Evolutionary conservation across 371 early-diverging fungal species (phyloP).

Genomic region (Parasitella parasitica): DNA sequence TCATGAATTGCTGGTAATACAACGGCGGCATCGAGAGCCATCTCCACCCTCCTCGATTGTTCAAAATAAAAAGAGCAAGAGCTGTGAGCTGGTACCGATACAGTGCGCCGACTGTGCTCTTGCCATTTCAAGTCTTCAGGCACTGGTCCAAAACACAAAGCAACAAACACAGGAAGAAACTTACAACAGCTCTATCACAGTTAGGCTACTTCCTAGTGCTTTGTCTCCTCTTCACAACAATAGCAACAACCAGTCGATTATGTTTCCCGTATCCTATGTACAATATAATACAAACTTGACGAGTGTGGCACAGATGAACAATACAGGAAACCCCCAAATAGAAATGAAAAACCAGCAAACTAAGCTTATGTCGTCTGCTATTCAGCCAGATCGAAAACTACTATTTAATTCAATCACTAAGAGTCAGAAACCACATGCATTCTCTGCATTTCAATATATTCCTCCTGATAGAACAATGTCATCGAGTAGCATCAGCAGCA

Average conservation of each 20-base stretch:
- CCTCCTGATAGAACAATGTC: conserved; percentile 17
- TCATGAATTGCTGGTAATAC: conserved; percentile 11
- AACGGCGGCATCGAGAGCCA: background rate
- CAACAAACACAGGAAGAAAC: background rate
- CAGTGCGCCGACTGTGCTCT: conserved; percentile 14
- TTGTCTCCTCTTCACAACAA: background rate
- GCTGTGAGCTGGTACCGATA: background rate
- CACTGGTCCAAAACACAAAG: background rate
- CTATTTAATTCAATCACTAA: background rate
- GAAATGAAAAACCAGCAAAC: background rate
- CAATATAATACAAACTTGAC: background rate
- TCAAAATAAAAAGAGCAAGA: background rate
- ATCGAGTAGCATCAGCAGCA: conserved; percentile 1
- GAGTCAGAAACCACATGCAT: conserved; percentile 17
- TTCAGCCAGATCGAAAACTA: background rate
- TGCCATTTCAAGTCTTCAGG: background rate
- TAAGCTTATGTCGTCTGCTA: conserved; percentile 10
- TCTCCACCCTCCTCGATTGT: background rate
- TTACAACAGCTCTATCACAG: background rate
- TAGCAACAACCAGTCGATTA: conserved; percentile 2
- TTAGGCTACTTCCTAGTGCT: background rate
- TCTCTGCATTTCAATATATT: conserved; percentile 27
- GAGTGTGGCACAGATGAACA: background rate
- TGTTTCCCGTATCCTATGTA: conserved; percentile 11
- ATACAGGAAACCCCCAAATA: background rate